phyloP scores from a whole-genome alignment of 306 rosid genomes.

The Rosa persica region DNA sequence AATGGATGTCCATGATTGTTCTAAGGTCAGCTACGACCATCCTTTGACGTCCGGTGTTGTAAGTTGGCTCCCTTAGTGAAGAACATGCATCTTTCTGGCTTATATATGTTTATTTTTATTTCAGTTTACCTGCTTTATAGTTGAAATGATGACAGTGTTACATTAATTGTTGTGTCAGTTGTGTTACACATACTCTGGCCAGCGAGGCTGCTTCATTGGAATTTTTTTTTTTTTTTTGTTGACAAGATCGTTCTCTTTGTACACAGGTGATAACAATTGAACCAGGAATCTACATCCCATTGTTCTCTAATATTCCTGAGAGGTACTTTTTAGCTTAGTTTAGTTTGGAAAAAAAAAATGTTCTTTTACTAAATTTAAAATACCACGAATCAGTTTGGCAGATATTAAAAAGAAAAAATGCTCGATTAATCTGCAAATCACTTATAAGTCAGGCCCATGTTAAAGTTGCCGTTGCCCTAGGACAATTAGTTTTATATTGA shows the following conservation, averaged over 20 bases:
- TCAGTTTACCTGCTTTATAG: background rate
- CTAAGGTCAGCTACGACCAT: constrained; percentile 55
- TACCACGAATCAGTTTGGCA: constrained; percentile 6
- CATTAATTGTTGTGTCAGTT: background rate
- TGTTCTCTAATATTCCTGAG: constrained; percentile 54
- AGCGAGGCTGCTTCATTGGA: background rate
- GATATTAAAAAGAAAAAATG: too few relatives aligned
- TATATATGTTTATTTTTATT: too few relatives aligned
- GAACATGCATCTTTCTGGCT: background rate
- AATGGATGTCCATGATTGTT: constrained; percentile 92
- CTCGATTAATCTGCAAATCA: too few relatives aligned
- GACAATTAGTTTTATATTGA: background rate
- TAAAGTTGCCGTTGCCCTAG: background rate
- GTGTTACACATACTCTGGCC: background rate
- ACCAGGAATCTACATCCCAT: constrained; percentile 87
- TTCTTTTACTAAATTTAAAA: constrained; percentile 19
- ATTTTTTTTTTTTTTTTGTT: background rate
- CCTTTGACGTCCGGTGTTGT: constrained; percentile 92
- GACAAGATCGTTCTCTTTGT: constrained; percentile 16
- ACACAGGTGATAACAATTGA: constrained; percentile 89
- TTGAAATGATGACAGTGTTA: background rate
- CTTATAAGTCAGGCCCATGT: background rate
- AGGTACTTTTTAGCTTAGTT: constrained; percentile 49
- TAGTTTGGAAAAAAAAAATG: background rate
- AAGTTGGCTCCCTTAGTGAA: constrained; percentile 51